Percentiles rank a stretch among this genome's conserved stretches.
phyloP scores from a whole-genome alignment of 495 filamentous ascomycete species.

The Lophium mytilinum region DNA sequence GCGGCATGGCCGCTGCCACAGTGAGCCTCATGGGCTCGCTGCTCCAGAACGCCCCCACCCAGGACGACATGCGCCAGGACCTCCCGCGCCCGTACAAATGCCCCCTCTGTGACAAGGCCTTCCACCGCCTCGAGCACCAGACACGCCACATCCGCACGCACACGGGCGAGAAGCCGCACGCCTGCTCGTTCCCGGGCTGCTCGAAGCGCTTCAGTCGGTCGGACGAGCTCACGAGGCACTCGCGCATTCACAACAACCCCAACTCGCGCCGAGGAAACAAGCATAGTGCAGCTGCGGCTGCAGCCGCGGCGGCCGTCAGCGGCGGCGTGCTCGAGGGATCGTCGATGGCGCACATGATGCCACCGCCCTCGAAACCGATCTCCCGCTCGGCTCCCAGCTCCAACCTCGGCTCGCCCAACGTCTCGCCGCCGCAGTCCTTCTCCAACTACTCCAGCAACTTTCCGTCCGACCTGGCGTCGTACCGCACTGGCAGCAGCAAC shows the following conservation, averaged over 20 bases:
- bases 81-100: conserved; percentile 97
- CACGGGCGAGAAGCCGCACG: conserved; percentile 96
- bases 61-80: conserved; percentile 52
- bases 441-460: conserved; percentile 62
- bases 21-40: conserved; percentile 59
- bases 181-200: conserved; percentile 88
- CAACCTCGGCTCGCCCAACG: conserved; percentile 83
- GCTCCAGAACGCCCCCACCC: conserved; percentile 53
- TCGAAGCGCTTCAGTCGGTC: conserved; percentile 96
- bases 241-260: conserved; percentile 97
- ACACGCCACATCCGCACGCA: conserved; percentile 96
- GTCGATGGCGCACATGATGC: conserved; percentile 59
- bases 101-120: conserved; percentile 95
- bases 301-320: conserved; percentile 39
- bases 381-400: conserved; percentile 84
- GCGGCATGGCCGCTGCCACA: conserved; percentile 55
- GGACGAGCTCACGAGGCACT: conserved; percentile 93
- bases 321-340: conserved; percentile 37
- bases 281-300: conserved; percentile 42
- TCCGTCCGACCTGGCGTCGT: conserved; percentile 55
- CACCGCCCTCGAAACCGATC: conserved; percentile 67
- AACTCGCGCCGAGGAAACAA: conserved; percentile 94
- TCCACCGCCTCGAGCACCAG: conserved; percentile 97
- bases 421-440: conserved; percentile 90
- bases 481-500: conserved; percentile 39